phyloP scores from a whole-genome alignment of 2,329 filamentous ascomycete genomes.

The Lachnellula arida region DNA sequence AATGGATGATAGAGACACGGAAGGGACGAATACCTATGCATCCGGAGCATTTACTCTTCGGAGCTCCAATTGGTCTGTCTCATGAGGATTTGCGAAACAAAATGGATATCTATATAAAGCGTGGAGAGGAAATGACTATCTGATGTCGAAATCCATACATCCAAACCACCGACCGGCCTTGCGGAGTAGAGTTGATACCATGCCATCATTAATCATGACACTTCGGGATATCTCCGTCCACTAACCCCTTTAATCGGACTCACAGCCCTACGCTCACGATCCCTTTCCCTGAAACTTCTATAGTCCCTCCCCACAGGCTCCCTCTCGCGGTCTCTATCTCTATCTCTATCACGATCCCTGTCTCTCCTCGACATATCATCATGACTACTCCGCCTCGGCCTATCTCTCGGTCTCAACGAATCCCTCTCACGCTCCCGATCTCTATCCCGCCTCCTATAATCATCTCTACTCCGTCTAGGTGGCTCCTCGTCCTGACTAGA shows the following conservation, averaged over 20 bases:
- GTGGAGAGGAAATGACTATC: too few relatives aligned
- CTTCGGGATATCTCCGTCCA: conserved; percentile 28
- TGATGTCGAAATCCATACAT: too few relatives aligned
- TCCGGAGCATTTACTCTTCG: too few relatives aligned
- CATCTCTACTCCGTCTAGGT: conserved; percentile 2
- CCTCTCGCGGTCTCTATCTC: conserved; percentile 6
- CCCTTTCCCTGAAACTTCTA: conserved; percentile 14
- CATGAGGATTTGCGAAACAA: too few relatives aligned
- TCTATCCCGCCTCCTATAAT: conserved; percentile 13
- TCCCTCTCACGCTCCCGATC: conserved; percentile 11
- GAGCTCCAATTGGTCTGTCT: too few relatives aligned
- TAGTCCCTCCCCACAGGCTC: conserved; percentile 2
- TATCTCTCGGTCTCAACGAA: not conserved
- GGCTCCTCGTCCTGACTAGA: conserved; percentile 9
- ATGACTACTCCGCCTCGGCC: conserved; percentile 5
- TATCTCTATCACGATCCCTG: conserved; percentile 13
- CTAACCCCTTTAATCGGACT: conserved; percentile 28
- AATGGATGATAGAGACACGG: too few relatives aligned
- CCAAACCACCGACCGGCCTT: too few relatives aligned
- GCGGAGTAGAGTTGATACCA: not conserved
- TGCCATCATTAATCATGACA: not conserved
- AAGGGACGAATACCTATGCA: too few relatives aligned
- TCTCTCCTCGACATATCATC: conserved; percentile 7
- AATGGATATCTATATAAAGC: too few relatives aligned
- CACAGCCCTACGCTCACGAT: conserved; percentile 16